phyloP scores from a whole-genome alignment of 2,329 filamentous ascomycete genomes.

The Beauveria sp. region DNA sequence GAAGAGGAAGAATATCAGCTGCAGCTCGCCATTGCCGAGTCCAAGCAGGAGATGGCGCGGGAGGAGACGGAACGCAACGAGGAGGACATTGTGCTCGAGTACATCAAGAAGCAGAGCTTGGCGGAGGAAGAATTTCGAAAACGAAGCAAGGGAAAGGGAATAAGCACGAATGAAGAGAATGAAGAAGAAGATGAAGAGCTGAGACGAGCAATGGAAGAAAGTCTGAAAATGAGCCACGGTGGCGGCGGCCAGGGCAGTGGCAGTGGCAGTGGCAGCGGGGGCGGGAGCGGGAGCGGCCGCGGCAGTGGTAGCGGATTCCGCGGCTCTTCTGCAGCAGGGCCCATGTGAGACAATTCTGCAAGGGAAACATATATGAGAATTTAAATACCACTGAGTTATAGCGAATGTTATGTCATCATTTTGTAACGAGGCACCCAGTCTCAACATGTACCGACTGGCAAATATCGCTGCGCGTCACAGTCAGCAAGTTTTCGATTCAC shows the following conservation, averaged over 20 bases:
- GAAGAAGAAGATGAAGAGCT: conserved; percentile 46
- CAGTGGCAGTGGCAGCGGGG: background rate
- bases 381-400: background rate
- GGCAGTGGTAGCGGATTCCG: conserved; percentile 20
- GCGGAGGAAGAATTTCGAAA: conserved; percentile 52
- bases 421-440: background rate
- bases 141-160: conserved; percentile 28
- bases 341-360: background rate
- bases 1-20: conserved; percentile 37
- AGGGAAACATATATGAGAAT: background rate
- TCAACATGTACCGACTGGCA: too few species aligned
- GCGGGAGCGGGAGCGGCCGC: conserved; percentile 33
- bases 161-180: conserved; percentile 17
- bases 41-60: conserved; percentile 34
- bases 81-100: conserved; percentile 68
- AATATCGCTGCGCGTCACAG: background rate
- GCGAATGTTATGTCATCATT: background rate
- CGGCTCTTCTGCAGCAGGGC: background rate
- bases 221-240: conserved; percentile 34
- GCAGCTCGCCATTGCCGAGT: conserved; percentile 36
- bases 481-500: background rate
- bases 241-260: conserved; percentile 17
- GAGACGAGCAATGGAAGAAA: conserved; percentile 31
- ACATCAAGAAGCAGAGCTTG: conserved; percentile 69
- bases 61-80: conserved; percentile 44